These are phyloP conservation scores for Penicillium bialowiezense DNA, from an alignment of 495 filamentous ascomycete species.

Conservation along the genomic window DNA sequence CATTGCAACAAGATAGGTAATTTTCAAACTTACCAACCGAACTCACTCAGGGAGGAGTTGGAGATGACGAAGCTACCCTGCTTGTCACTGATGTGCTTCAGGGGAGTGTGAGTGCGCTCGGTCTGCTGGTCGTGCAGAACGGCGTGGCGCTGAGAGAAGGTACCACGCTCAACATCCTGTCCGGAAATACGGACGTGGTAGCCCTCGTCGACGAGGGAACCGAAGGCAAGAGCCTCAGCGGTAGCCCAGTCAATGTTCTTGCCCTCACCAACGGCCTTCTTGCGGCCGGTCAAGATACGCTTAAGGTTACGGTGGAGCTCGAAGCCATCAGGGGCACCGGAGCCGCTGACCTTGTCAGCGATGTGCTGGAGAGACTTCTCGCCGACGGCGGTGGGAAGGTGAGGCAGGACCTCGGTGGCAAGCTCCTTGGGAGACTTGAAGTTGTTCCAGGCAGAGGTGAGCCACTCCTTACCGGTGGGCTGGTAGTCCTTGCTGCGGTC, in stretches of 20 bases:
- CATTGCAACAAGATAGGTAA: no score
- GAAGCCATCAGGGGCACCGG: slow-evolving; percentile 77
- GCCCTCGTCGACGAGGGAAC: slow-evolving; percentile 83
- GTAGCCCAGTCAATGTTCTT: slow-evolving; percentile 97
- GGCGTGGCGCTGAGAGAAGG: slow-evolving; percentile 96
- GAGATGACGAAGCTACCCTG: slow-evolving; percentile 95
- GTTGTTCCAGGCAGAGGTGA: slow-evolving; percentile 96
- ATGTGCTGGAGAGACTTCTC: slow-evolving; percentile 70
- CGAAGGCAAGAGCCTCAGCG: slow-evolving; percentile 94
- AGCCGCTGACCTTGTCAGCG: slow-evolving; percentile 67
- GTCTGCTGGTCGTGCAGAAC: slow-evolving; percentile 96
- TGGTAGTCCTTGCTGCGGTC: slow-evolving; percentile 96
- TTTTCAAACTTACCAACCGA: slow-evolving; percentile 70
- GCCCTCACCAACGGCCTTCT: slow-evolving; percentile 90
- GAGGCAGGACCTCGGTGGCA: slow-evolving; percentile 89
- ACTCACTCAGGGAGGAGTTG: slow-evolving; percentile 96
- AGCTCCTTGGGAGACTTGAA: slow-evolving; percentile 99
- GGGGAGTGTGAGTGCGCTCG: slow-evolving; percentile 87
- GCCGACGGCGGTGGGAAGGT: slow-evolving; percentile 81
- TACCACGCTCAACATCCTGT: slow-evolving; percentile 98
- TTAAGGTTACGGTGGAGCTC: slow-evolving; percentile 89
- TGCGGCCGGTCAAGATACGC: slow-evolving; percentile 86
- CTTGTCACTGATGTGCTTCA: slow-evolving; percentile 81
- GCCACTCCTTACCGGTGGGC: slow-evolving; percentile 94
- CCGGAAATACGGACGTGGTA: slow-evolving; percentile 96